Percentiles rank a stretch among this genome's conserved stretches.
Conservation (phyloP, 495 filamentous ascomycete species). For the Haplographium delicatum region DNA sequence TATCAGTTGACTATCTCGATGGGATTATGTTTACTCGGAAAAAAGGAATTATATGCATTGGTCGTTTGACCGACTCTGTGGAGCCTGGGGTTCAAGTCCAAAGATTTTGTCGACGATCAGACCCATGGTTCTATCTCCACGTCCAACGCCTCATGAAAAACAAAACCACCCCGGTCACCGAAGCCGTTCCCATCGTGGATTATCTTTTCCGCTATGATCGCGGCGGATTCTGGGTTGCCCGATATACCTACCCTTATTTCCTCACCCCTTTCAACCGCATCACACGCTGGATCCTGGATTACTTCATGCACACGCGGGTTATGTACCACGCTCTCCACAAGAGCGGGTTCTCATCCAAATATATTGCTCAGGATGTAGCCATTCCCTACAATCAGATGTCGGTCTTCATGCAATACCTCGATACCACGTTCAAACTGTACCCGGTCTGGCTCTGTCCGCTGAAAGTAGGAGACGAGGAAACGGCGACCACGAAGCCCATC, state of each 20-base stretch:
- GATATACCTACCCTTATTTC: conserved; percentile 49
- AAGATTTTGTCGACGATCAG: conserved; percentile 39
- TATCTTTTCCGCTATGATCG: conserved; percentile 61
- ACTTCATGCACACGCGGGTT: conserved; percentile 58
- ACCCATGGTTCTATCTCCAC: conserved; percentile 51
- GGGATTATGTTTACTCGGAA: conserved; percentile 42
- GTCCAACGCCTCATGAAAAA: conserved; percentile 27
- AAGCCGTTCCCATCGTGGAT: conserved; percentile 43
- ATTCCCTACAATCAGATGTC: conserved; percentile 42
- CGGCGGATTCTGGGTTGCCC: conserved; percentile 54
- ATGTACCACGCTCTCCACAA: conserved; percentile 54
- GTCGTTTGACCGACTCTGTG: conserved; percentile 37
- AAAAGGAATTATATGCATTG: conserved; percentile 47
- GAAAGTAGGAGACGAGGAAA: conserved; percentile 31
- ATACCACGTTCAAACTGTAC: conserved; percentile 40
- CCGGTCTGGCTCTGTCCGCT: conserved; percentile 58
- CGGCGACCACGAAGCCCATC: conserved; percentile 40
- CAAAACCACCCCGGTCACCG: conserved; percentile 22
- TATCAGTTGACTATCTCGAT: conserved; percentile 34
- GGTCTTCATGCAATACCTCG: conserved; percentile 45
- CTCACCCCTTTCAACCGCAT: conserved; percentile 49
- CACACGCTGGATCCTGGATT: conserved; percentile 52
- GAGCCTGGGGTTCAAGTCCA: conserved; percentile 23
- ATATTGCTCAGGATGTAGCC: conserved; percentile 54
- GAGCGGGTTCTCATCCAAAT: conserved; percentile 41